A percentile compares a stretch with the other conserved stretches of the same genome.
Conservation (phyloP, 1,284 basidiomycete genomes). For the Inonotus obliquus region DNA sequence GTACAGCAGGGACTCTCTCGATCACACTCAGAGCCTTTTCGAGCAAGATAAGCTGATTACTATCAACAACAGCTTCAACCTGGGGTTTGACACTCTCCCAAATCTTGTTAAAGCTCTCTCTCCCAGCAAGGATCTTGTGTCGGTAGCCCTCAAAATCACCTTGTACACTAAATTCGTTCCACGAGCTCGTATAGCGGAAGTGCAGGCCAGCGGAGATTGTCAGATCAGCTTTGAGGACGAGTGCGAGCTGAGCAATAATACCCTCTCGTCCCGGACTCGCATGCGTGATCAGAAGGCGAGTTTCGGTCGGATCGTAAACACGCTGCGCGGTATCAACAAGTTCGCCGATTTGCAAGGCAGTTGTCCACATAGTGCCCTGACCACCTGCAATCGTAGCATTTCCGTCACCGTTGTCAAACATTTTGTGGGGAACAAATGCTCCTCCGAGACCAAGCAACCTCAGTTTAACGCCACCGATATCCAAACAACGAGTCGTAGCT, state of each 20-base stretch:
- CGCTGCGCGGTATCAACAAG: slow-evolving; percentile 96
- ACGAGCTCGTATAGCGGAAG: slow-evolving; percentile 93
- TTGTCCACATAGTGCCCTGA: slow-evolving; percentile 99
- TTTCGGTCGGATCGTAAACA: slow-evolving; percentile 90
- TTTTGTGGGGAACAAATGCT: slow-evolving; percentile 92
- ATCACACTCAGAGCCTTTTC: slow-evolving; percentile 88
- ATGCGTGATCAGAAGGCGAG: slow-evolving; percentile 90
- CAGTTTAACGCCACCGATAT: slow-evolving; percentile 91
- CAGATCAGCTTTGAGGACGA: slow-evolving; percentile 90
- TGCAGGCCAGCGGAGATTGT: slow-evolving; percentile 94
- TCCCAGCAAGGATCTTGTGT: slow-evolving; percentile 74
- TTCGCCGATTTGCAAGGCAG: slow-evolving; percentile 95
- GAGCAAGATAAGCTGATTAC: slow-evolving; percentile 83
- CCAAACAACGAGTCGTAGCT: slow-evolving; percentile 85
- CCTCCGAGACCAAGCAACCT: slow-evolving; percentile 93
- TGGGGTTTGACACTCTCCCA: slow-evolving; percentile 93
- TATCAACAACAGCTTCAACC: slow-evolving; percentile 90
- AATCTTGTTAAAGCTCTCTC: slow-evolving; percentile 83
- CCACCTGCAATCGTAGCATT: slow-evolving; percentile 95
- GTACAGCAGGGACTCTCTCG: slow-evolving; percentile 69
- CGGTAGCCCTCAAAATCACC: slow-evolving; percentile 87
- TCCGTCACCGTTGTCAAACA: slow-evolving; percentile 96
- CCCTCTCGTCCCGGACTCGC: slow-evolving; percentile 92
- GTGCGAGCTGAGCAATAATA: slow-evolving; percentile 85
- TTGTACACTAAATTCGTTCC: slow-evolving; percentile 97